A percentile compares a stretch with the other conserved stretches of the same genome.
Conservation (phyloP, 179 eudicot genomes). For the Dionaea muscipula region DNA sequence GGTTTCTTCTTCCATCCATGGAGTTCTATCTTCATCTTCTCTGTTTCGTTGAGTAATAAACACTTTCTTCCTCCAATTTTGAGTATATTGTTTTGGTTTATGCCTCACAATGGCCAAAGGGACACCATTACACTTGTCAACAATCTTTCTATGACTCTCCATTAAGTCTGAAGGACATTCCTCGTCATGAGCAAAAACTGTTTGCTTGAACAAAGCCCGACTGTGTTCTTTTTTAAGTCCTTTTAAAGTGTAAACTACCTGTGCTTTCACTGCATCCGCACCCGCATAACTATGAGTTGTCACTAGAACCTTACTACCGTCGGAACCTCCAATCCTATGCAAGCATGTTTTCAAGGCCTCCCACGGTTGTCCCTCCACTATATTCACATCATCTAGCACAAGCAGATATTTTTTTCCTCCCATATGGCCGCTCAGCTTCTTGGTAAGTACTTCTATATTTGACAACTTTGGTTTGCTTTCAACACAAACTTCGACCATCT, state of each 20-base stretch:
- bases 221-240: conserved; percentile 10
- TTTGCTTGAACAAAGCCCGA: conserved; percentile 13
- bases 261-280: conserved; percentile 1
- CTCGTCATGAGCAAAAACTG: background rate
- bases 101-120: conserved; percentile 26
- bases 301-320: conserved; percentile 14
- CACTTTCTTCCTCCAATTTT: too few species aligned
- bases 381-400: conserved; percentile 28
- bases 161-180: background rate
- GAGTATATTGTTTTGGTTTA: too few species aligned
- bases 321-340: conserved; percentile 12
- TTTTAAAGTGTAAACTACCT: conserved; percentile 1
- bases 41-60: too few species aligned
- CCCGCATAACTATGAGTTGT: conserved; percentile 19
- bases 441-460: conserved; percentile 2
- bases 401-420: conserved; percentile 16
- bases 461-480: conserved; percentile 1
- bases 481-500: conserved; percentile 13
- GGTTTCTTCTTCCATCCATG: too few species aligned
- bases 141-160: conserved; percentile 7
- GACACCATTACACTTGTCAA: conserved; percentile 17
- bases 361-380: conserved; percentile 12
- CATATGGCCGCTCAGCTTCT: conserved; percentile 9
- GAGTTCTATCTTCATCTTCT: too few species aligned
- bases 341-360: conserved; percentile 8